phyloP scores from a whole-genome alignment of 2,329 filamentous ascomycete species.

The Magnaporthiopsis rhizophila region DNA sequence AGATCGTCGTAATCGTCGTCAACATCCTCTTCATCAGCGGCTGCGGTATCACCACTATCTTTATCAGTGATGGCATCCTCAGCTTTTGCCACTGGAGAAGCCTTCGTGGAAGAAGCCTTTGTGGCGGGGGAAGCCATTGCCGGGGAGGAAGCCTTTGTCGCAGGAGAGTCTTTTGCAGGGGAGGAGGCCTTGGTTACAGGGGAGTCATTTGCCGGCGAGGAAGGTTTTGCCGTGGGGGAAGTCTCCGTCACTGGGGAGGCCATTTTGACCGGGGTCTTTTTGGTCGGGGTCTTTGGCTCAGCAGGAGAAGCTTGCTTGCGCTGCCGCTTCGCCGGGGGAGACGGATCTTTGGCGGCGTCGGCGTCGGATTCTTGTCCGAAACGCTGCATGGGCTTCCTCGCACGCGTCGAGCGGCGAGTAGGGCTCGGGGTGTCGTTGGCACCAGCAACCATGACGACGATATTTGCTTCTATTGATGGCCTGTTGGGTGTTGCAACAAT shows the following conservation, averaged over 20 bases:
- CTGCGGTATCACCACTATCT: not conserved
- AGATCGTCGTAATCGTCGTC: conserved; percentile 25
- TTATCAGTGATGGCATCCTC: not conserved
- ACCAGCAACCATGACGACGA: not conserved
- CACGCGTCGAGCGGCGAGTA: not conserved
- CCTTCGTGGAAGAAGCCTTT: not conserved
- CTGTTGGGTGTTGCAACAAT: not conserved
- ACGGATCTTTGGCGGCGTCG: conserved; percentile 4
- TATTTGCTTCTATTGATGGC: not conserved
- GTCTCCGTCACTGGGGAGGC: too few species aligned
- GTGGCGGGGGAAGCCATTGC: too few species aligned
- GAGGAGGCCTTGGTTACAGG: too few species aligned
- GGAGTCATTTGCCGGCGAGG: too few species aligned
- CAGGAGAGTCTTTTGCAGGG: too few species aligned
- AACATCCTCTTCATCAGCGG: conserved; percentile 16
- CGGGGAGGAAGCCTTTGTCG: too few species aligned
- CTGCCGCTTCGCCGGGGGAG: conserved; percentile 8
- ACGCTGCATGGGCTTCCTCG: not conserved
- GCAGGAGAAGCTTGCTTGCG: conserved; percentile 1
- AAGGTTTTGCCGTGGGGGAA: too few species aligned
- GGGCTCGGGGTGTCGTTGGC: not conserved
- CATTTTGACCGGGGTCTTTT: too few species aligned
- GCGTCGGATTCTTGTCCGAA: not conserved
- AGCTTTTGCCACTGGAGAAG: not conserved
- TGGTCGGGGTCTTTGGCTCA: too few species aligned